These are phyloP conservation scores for Pisolithus marmoratus DNA, from an alignment of 768 basidiomycete species.

Conservation along the genomic window DNA sequence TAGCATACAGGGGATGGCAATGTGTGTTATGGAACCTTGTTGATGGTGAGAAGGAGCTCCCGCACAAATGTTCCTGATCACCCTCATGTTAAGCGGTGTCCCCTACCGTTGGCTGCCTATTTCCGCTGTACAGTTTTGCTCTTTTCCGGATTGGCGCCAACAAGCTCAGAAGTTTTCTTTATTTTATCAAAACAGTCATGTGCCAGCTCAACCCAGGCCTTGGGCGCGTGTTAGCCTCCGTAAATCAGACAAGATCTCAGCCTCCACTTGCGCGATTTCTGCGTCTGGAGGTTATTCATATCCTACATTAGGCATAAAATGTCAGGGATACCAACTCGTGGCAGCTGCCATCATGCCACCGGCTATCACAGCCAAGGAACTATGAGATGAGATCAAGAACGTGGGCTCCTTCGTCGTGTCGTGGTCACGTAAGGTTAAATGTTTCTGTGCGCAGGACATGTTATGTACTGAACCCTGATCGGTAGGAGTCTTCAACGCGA, in stretches of 20 bases:
- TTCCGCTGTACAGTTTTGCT: too few species aligned
- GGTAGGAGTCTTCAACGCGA: too few species aligned
- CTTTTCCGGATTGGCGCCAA: too few species aligned
- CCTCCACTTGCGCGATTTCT: neutral
- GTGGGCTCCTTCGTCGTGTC: neutral
- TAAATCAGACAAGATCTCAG: neutral
- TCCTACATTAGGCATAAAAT: neutral
- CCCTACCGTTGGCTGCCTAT: too few species aligned
- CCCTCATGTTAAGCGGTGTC: too few species aligned
- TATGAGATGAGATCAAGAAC: neutral
- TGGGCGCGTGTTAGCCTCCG: neutral
- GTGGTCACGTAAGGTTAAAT: neutral
- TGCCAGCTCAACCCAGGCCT: neutral
- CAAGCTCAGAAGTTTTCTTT: too few species aligned
- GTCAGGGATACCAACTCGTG: neutral
- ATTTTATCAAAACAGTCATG: neutral
- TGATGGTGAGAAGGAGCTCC: too few species aligned
- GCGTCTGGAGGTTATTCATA: neutral
- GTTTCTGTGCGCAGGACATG: neutral
- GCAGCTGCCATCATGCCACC: neutral
- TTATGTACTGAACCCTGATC: neutral
- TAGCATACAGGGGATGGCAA: too few species aligned
- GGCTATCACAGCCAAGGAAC: neutral
- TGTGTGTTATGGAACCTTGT: too few species aligned
- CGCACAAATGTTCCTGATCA: too few species aligned